These are phyloP conservation scores for Silene conica DNA, from an alignment of 148 eudicot species.

Conservation along the genomic window DNA sequence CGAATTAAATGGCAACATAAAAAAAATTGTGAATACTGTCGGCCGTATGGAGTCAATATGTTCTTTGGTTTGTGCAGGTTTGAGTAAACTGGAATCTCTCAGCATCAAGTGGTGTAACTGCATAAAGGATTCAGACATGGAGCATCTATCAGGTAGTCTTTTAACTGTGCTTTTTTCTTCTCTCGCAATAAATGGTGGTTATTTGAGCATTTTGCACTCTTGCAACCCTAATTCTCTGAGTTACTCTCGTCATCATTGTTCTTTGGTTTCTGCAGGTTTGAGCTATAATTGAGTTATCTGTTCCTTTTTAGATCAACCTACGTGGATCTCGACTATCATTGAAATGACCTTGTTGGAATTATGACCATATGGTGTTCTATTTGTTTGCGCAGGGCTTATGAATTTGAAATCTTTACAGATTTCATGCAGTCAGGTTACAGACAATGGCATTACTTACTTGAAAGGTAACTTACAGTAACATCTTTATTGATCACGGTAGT, in stretches of 20 bases:
- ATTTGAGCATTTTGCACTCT: background rate
- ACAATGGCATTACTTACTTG: conserved; percentile 30
- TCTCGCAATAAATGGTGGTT: background rate
- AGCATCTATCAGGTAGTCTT: conserved; percentile 29
- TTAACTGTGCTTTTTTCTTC: background rate
- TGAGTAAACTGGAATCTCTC: conserved; percentile 34
- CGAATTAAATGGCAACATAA: background rate
- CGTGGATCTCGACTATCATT: background rate
- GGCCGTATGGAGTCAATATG: background rate
- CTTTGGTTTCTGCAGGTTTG: too few relatives aligned
- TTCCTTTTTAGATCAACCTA: background rate
- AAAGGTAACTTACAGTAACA: conserved; percentile 35
- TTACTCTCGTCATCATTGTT: background rate
- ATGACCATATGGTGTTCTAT: background rate
- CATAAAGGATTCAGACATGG: conserved; percentile 32
- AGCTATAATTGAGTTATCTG: background rate
- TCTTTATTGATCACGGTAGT: too few relatives aligned
- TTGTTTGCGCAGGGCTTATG: conserved; percentile 23
- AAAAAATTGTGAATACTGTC: background rate
- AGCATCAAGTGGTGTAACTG: conserved; percentile 36
- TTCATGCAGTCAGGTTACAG: conserved; percentile 32
- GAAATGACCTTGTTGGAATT: background rate
- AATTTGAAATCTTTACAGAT: conserved; percentile 34
- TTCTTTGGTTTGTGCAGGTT: conserved; percentile 19
- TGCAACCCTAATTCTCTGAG: background rate